Evolutionary conservation across 768 basidiomycete genomes (phyloP).

Genomic region (Tricholoma bakamatsutake): DNA sequence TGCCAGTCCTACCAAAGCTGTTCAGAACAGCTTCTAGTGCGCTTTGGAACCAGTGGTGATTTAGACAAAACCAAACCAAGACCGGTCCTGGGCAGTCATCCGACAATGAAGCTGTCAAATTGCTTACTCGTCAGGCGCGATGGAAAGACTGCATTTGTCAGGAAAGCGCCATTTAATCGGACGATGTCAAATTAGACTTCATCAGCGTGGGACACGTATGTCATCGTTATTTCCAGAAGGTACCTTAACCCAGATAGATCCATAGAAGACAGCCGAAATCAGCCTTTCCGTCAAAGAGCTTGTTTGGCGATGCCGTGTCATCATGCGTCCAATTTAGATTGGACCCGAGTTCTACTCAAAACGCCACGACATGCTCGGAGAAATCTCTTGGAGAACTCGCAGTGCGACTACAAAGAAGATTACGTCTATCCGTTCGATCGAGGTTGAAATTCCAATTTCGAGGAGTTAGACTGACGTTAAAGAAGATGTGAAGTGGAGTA

Average conservation of each 20-base stretch:
- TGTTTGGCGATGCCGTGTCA: background rate
- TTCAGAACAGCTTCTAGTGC: background rate
- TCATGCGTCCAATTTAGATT: background rate
- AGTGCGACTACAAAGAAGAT: background rate
- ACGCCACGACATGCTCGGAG: background rate
- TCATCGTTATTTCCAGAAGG: background rate
- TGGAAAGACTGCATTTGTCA: background rate
- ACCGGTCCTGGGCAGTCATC: too few species aligned
- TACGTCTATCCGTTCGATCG: background rate
- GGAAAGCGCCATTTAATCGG: background rate
- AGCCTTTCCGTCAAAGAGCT: background rate
- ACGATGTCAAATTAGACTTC: background rate
- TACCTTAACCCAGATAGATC: background rate
- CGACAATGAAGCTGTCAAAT: too few species aligned
- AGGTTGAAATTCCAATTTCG: background rate
- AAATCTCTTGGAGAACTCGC: background rate
- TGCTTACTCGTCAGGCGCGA: too few species aligned
- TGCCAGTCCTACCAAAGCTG: too few species aligned
- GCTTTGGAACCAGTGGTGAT: background rate
- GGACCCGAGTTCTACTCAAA: background rate
- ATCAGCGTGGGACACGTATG: background rate
- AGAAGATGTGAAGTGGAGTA: background rate
- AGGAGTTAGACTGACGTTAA: background rate
- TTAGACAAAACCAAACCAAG: background rate
- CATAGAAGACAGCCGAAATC: background rate